Evolutionary conservation across 768 basidiomycete genomes (phyloP), one percentile per base, ranked within the genome.

Genomic region (Polyporus arcularius): DNA sequence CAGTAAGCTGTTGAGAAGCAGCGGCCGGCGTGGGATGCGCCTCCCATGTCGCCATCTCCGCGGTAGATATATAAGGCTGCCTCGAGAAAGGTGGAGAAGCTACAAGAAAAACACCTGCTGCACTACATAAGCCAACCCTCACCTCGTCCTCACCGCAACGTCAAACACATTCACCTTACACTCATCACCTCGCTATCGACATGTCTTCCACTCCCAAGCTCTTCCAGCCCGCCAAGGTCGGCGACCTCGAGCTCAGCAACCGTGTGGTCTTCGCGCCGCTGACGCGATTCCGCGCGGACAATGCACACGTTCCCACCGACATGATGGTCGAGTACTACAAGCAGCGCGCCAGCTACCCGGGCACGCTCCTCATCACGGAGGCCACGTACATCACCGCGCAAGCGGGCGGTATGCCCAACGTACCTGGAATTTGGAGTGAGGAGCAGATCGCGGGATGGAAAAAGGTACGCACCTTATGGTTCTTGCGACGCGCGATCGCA

Each of bases 391-490:
- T 88, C 49, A 78, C 81, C 0, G 68, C 70, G 1, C 63, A 77
- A 9, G 83, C 84, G 1, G 82, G 78, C 3, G 84, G 82, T 2
- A 76, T 72, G 45, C 51, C 51, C 3, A 71, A 82, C 52, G 77
- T 80, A 0, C 88, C 88, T 1, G 88, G 88, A 0, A 82, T 89
- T 49, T 89, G 81, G 76, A 82, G 68, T 11, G 66, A 78, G 1
- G 82, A 79, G n/a, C 88, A 92, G 62, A 79, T 78, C 26, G 55
- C 65, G 5, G 76, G 58, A 0, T 85, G 83, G 85, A 82, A 79
- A 62, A 63, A 71, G 60, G 78, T 79, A 30, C 30, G 71, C 66
- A 21, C 3, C 51, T 26, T 2, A 15, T n/a, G 21, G 2, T 1
- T 50, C 26, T 31, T 10, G 40, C 40, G 10, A 16, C 40, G 40